Percentiles rank a stretch among this genome's conserved stretches.
phyloP scores from a whole-genome alignment of 2,329 filamentous ascomycete genomes.

The Podosphaera aphanis region DNA sequence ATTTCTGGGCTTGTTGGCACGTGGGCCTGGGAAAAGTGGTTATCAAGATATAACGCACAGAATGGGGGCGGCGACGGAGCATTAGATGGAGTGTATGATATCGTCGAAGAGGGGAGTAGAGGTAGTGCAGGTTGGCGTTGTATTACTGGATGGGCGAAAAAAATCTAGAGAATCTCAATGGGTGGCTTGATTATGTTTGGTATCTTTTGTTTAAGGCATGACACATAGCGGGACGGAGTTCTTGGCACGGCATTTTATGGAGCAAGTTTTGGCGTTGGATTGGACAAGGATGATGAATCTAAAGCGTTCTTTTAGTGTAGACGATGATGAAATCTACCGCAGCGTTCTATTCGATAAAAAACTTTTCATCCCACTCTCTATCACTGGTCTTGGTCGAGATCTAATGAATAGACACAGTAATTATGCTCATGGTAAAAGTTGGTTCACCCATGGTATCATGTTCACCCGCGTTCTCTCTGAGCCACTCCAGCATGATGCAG shows the following conservation, averaged over 20 bases:
- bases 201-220: not conserved
- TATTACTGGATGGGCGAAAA: conserved; percentile 39
- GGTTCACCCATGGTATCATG: too few species aligned
- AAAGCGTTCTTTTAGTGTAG: too few species aligned
- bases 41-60: conserved; percentile 69
- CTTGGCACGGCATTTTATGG: not conserved
- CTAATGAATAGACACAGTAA: too few species aligned
- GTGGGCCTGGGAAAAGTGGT: conserved; percentile 92
- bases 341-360: too few species aligned
- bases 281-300: not conserved
- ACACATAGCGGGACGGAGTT: not conserved
- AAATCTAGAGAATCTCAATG: conserved; percentile 21
- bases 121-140: conserved; percentile 36
- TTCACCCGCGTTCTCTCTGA: too few species aligned
- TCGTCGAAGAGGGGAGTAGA: conserved; percentile 38
- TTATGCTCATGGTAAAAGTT: too few species aligned
- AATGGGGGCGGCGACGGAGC: conserved; percentile 48
- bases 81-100: conserved; percentile 33
- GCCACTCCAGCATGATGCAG: too few species aligned
- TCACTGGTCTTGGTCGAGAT: too few species aligned
- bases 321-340: too few species aligned
- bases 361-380: too few species aligned
- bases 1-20: conserved; percentile 64
- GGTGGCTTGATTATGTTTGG: not conserved
- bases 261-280: not conserved